A percentile compares a stretch with the other conserved stretches of the same genome.
Evolutionary conservation across 2,329 filamentous ascomycete species (phyloP).

Genomic region (Ophiostoma himal-ulmi): DNA sequence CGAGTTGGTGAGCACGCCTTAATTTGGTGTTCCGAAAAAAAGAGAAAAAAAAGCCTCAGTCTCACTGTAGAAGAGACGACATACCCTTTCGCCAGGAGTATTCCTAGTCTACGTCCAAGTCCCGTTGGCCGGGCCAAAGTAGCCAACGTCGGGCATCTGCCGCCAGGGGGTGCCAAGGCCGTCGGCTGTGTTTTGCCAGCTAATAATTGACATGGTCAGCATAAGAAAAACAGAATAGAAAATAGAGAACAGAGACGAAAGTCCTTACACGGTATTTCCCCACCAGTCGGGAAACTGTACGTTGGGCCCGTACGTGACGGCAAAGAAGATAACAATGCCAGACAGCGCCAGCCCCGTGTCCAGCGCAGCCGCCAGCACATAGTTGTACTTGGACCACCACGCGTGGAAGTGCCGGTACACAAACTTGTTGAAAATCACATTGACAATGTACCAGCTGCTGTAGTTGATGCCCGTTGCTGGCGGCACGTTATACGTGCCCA

Average conservation of each 20-base stretch:
- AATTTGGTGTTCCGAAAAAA: background rate
- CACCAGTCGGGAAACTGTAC: conserved; percentile 19
- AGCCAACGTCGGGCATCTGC: conserved; percentile 19
- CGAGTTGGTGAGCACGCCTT: background rate
- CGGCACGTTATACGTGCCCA: background rate
- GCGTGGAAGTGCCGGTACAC: conserved; percentile 10
- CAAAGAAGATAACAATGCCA: conserved; percentile 29
- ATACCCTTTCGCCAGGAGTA: background rate
- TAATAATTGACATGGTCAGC: background rate
- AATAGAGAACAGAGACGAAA: background rate
- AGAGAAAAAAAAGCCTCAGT: background rate
- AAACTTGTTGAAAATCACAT: background rate
- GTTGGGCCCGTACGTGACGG: conserved; percentile 21
- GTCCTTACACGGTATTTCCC: conserved; percentile 20
- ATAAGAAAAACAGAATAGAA: background rate
- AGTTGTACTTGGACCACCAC: conserved; percentile 34
- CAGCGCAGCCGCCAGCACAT: conserved; percentile 33
- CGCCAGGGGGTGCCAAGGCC: background rate
- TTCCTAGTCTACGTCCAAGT: background rate
- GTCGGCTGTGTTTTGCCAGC: conserved; percentile 4
- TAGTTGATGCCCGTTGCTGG: background rate
- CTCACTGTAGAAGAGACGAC: background rate
- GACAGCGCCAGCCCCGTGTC: conserved; percentile 32
- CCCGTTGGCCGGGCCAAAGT: conserved; percentile 17
- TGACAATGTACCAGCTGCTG: background rate